Evolutionary conservation across 116 monocot genomes (phyloP).

Genomic region (Phalaenopsis hybrid): DNA sequence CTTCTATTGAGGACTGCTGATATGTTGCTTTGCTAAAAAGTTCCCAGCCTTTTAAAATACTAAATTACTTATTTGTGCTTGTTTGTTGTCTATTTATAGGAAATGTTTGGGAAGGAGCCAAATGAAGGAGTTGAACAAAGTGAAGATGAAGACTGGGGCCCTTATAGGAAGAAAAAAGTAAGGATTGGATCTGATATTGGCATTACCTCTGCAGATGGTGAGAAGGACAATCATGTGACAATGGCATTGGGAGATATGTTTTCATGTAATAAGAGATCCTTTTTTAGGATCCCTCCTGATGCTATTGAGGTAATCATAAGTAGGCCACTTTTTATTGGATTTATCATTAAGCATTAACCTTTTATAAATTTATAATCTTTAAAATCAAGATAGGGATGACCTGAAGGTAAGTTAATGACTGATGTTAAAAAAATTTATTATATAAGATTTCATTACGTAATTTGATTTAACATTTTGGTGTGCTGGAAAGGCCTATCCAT

Average conservation of each 20-base stretch:
- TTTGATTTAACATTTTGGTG: neutral
- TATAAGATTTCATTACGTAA: neutral
- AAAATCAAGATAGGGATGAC: neutral
- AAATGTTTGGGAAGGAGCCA: slow-evolving; percentile 84
- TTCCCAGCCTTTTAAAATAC: neutral
- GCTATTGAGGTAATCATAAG: slow-evolving; percentile 48
- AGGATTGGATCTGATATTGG: slow-evolving; percentile 20
- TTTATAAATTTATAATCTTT: neutral
- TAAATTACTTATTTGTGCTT: neutral
- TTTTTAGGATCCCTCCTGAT: slow-evolving; percentile 56
- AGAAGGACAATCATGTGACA: slow-evolving; percentile 19
- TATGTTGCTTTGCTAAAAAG: neutral
- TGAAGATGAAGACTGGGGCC: slow-evolving; percentile 94
- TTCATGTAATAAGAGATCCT: slow-evolving; percentile 25
- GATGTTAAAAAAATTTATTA: neutral
- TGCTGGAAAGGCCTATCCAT: neutral
- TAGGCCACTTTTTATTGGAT: neutral
- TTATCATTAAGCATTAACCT: neutral
- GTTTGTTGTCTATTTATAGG: slow-evolving; percentile 27
- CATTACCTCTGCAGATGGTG: slow-evolving; percentile 12
- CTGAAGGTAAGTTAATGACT: neutral
- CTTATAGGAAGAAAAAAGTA: slow-evolving; percentile 38
- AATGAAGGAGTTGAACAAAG: slow-evolving; percentile 47
- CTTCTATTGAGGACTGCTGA: neutral
- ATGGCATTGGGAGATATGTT: slow-evolving; percentile 15